Evolutionary conservation across 2,329 filamentous ascomycete genomes (phyloP).

Genomic region (Fusarium oxysporum): DNA sequence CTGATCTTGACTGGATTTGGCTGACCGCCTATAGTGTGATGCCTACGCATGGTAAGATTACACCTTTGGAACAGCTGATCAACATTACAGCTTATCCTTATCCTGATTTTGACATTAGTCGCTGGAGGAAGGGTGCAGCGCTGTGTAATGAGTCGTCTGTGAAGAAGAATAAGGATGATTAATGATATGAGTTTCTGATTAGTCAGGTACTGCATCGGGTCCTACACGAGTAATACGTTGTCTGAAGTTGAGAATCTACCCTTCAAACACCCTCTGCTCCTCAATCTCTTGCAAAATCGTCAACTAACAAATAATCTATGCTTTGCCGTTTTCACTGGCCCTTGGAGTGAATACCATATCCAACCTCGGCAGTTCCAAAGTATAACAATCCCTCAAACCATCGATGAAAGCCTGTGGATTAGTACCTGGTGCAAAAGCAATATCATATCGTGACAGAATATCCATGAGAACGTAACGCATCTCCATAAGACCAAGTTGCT

Average conservation of each 20-base stretch:
- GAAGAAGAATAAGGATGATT: neutral
- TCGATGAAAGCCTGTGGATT: neutral
- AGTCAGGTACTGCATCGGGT: fast-evolving
- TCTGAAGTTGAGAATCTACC: fast-evolving
- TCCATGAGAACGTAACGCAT: slow-evolving; percentile 25
- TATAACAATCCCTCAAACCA: slow-evolving; percentile 26
- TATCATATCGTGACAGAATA: slow-evolving; percentile 17
- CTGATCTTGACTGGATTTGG: fast-evolving
- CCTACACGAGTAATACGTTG: fast-evolving
- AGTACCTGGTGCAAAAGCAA: neutral
- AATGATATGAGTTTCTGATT: fast-evolving
- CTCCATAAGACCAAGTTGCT: slow-evolving; percentile 35
- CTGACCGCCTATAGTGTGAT: neutral
- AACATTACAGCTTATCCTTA: neutral
- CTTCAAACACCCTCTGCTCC: fast-evolving
- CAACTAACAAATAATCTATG: neutral
- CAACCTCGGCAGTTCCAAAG: slow-evolving; percentile 5
- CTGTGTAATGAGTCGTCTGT: neutral
- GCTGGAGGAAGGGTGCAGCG: neutral
- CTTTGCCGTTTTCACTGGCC: fast-evolving
- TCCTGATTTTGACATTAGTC: neutral
- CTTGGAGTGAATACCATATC: slow-evolving; percentile 8
- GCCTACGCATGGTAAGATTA: neutral
- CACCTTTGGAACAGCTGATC: neutral
- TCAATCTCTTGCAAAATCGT: fast-evolving